Percentiles rank a stretch among this genome's conserved stretches.
Evolutionary conservation across 2,329 filamentous ascomycete genomes (phyloP).

Genomic region (Cryphonectria nitschkei): DNA sequence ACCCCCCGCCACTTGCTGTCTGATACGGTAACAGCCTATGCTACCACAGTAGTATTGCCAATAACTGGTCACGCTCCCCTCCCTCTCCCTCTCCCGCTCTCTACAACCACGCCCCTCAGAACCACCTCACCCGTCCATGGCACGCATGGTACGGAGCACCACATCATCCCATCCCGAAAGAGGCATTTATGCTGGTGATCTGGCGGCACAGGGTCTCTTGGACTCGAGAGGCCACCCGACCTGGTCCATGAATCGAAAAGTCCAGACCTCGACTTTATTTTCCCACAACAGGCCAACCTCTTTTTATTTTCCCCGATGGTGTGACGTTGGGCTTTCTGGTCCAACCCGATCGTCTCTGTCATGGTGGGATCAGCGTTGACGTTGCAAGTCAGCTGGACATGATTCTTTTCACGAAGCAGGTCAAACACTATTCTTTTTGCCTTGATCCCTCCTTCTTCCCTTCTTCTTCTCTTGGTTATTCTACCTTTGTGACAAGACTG

Average conservation of each 20-base stretch:
- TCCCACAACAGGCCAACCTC: not conserved
- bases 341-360: not conserved
- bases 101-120: conserved; percentile 21
- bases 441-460: no score
- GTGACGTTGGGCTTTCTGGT: conserved; percentile 4
- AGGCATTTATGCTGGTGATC: conserved; percentile 23
- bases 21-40: conserved; percentile 5
- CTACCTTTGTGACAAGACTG: no score
- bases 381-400: not conserved
- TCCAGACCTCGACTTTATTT: conserved; percentile 28
- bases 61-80: conserved; percentile 24
- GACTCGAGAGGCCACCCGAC: conserved; percentile 15
- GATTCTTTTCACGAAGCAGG: not conserved
- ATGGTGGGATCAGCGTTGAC: not conserved
- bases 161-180: conserved; percentile 11
- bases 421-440: not conserved
- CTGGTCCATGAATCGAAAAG: conserved; percentile 28
- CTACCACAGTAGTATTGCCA: conserved; percentile 1
- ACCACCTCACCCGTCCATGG: conserved; percentile 5
- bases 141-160: not conserved
- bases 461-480: no score
- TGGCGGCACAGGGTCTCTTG: conserved; percentile 3
- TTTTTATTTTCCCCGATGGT: conserved; percentile 14
- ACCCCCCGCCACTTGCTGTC: not conserved
- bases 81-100: not conserved